Evolutionary conservation across 306 rosid species (phyloP).

Genomic region (Albizia julibrissin): DNA sequence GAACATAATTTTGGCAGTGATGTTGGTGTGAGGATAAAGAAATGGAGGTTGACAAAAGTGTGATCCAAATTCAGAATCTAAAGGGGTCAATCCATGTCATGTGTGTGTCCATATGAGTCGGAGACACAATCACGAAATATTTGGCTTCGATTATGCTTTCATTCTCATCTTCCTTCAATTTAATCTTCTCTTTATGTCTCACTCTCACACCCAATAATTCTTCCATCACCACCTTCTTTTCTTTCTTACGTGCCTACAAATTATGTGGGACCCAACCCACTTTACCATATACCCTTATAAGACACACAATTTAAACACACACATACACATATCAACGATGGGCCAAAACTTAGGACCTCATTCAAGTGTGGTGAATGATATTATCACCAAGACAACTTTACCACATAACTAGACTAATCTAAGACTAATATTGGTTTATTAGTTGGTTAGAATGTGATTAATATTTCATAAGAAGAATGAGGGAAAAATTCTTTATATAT

Average conservation of each 20-base stretch:
- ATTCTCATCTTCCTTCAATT: background rate
- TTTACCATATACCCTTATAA: too few relatives aligned
- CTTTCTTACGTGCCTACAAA: background rate
- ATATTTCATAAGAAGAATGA: too few relatives aligned
- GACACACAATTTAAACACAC: too few relatives aligned
- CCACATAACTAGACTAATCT: too few relatives aligned
- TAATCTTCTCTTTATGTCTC: background rate
- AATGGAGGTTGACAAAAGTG: background rate
- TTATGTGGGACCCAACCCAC: background rate
- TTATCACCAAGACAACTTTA: too few relatives aligned
- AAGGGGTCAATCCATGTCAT: background rate
- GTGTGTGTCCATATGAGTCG: background rate
- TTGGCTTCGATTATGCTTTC: constrained; percentile 16
- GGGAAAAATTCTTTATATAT: too few relatives aligned
- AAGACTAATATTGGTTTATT: too few relatives aligned
- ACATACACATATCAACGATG: too few relatives aligned
- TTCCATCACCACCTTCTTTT: background rate
- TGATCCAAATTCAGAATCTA: background rate
- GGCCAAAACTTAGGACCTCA: too few relatives aligned
- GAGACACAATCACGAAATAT: constrained; percentile 6
- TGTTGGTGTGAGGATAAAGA: background rate
- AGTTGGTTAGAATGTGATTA: too few relatives aligned
- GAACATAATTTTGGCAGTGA: background rate
- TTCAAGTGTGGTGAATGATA: too few relatives aligned
- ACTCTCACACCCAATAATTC: background rate